Evolutionary conservation across 2,329 filamentous ascomycete genomes (phyloP), one percentile per base, ranked within the genome.

Genomic region (Grosmannia penicillata): DNA sequence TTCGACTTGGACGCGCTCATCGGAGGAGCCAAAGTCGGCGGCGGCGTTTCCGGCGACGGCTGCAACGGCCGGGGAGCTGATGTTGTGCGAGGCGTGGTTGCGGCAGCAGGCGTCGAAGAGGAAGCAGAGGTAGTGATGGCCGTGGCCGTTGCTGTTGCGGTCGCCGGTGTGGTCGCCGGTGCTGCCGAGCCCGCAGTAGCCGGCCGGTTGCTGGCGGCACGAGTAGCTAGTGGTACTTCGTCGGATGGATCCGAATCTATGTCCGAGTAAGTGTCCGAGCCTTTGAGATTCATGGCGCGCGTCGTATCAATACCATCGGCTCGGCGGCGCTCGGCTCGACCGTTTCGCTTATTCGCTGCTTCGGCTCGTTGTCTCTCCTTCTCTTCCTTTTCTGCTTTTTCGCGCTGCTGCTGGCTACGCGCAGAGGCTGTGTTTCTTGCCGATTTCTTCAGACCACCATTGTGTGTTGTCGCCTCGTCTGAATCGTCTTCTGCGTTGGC

Each of bases 311-410:
- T 66, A 87, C 85, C 85, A 52, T 94, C 86, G 47, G 70, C 78
- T 55, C 84, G 78, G 49, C 86, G 74, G 45, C 84, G 72, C 48
- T 91, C 86, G 30, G 82, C 78, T 39, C 85, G 74, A 36, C 80
- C 82, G 64, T 89, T 91, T 43, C 86, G 72, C 55, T 87, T 82
- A 48, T 70, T 83, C 19, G 78, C 76, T 25, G 80, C 77, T 53
- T 94, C 87, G 23, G 72, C 69, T 40, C 78, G 71, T 48, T 79
- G 76, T 33, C 72, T 66, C 49, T 93, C 85, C 38, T 75, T 74
- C 46, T 93, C 84, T 49, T 84, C 80, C 43, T 73, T 72, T 44
- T 81, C 72, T 30, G 73, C 68, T 45, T 69, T 75, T 45, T 80
- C 74, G 30, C 70, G 69, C 43, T 77, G 71, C 40, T 62, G 45